phyloP scores from a whole-genome alignment of 306 rosid genomes.

The Chamaecrista fasciculata region DNA sequence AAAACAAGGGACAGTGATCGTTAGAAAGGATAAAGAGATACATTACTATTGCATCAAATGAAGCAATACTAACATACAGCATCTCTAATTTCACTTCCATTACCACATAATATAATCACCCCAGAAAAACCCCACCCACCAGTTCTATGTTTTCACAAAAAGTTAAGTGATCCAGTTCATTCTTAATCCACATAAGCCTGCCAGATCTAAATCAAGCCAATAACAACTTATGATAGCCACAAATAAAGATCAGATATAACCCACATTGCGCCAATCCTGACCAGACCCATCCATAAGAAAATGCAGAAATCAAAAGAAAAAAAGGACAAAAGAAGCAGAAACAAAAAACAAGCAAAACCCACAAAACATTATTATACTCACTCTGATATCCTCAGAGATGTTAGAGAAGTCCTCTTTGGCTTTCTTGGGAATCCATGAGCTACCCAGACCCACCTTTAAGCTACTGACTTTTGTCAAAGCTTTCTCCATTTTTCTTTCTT shows the following conservation, averaged over 20 bases:
- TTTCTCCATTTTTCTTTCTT: constrained; percentile 64
- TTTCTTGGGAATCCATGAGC: constrained; percentile 84
- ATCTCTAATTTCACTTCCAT: background rate
- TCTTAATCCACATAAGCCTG: background rate
- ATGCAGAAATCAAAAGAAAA: background rate
- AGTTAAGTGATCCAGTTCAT: constrained; percentile 9
- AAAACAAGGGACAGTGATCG: background rate
- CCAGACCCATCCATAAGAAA: constrained; percentile 5
- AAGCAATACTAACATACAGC: background rate
- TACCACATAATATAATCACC: background rate
- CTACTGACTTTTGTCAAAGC: constrained; percentile 84
- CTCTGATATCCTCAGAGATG: constrained; percentile 73
- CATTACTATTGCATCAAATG: background rate
- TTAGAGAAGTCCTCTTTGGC: constrained; percentile 86
- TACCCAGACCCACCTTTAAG: constrained; percentile 71
- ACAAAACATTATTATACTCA: constrained; percentile 39
- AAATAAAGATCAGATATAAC: constrained; percentile 28
- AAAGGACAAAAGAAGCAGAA: background rate
- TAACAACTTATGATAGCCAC: background rate
- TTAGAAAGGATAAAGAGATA: background rate
- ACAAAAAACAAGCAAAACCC: constrained; percentile 11
- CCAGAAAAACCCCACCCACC: background rate
- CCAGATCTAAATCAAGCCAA: constrained; percentile 50
- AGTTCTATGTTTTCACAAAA: too few relatives aligned
- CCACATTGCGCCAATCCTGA: constrained; percentile 34